These are phyloP conservation scores for Calonectria crousiana DNA, from an alignment of 2,329 filamentous ascomycete genomes.

Conservation along the genomic window DNA sequence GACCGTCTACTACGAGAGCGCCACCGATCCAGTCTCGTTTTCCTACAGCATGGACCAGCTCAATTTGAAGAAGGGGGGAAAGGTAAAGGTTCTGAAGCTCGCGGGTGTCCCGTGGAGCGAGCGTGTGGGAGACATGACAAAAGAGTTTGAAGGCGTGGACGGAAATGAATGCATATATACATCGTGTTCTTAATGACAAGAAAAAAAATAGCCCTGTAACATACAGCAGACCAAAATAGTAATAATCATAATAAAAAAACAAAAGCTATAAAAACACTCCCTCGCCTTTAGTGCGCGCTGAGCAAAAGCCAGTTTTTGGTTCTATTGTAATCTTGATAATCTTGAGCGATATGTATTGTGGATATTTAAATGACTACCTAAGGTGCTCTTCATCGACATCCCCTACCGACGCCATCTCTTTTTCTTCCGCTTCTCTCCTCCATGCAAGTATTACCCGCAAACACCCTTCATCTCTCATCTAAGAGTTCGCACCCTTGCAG, in stretches of 20 bases:
- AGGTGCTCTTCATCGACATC: constrained; percentile 23
- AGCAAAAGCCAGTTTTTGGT: not conserved
- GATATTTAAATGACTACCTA: constrained; percentile 30
- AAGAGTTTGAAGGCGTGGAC: constrained; percentile 3
- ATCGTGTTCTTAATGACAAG: not conserved
- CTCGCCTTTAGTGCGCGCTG: not conserved
- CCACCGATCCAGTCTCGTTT: constrained; percentile 24
- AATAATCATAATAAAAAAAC: not conserved
- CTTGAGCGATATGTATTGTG: constrained; percentile 26
- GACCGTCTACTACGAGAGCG: constrained; percentile 31
- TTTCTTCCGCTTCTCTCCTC: constrained; percentile 1
- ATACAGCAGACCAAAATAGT: not conserved
- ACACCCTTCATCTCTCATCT: constrained; percentile 21
- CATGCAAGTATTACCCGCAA: constrained; percentile 1
- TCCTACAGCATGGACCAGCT: constrained; percentile 21
- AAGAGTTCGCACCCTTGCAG: constrained; percentile 16
- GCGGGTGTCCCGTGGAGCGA: constrained; percentile 17
- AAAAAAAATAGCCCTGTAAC: not conserved
- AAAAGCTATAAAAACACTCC: not conserved
- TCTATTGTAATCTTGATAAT: constrained; percentile 17
- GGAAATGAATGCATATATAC: constrained; percentile 19
- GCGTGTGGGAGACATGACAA: constrained; percentile 27
- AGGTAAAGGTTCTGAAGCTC: constrained; percentile 12
- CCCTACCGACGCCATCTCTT: constrained; percentile 9
- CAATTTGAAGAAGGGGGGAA: constrained; percentile 6